phyloP scores from a whole-genome alignment of 164 flowering plant species.

The Magnolia changhungtana region DNA sequence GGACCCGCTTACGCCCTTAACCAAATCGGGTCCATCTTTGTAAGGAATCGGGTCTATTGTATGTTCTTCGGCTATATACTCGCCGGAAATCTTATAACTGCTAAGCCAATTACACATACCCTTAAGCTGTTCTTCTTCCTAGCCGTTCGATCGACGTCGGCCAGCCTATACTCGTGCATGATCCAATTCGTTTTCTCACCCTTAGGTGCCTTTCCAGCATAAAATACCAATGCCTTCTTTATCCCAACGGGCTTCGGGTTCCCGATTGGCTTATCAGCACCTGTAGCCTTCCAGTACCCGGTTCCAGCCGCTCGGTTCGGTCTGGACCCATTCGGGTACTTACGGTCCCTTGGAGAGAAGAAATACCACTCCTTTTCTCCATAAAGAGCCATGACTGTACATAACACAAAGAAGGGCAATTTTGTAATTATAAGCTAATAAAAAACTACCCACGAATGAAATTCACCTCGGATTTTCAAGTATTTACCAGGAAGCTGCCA shows the following conservation, averaged over 20 bases:
- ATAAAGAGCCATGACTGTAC: slow-evolving; percentile 18
- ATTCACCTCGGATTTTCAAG: not conserved
- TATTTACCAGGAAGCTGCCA: slow-evolving; percentile 23
- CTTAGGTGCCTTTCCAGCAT: slow-evolving; percentile 23
- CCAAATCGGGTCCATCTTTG: too few species aligned
- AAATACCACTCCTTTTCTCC: slow-evolving; percentile 26
- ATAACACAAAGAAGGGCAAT: not conserved
- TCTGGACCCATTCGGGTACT: slow-evolving; percentile 26
- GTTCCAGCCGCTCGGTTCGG: slow-evolving; percentile 23
- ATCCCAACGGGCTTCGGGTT: slow-evolving; percentile 16
- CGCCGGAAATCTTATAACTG: not conserved
- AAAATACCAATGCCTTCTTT: slow-evolving; percentile 28
- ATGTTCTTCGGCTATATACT: too few species aligned
- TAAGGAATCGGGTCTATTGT: too few species aligned
- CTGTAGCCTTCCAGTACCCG: slow-evolving; percentile 36
- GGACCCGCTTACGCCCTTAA: too few species aligned
- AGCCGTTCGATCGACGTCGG: slow-evolving; percentile 19
- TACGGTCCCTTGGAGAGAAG: slow-evolving; percentile 23
- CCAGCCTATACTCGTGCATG: slow-evolving; percentile 26
- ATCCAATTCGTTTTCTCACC: slow-evolving; percentile 26
- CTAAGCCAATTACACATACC: slow-evolving; percentile 4
- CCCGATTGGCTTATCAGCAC: slow-evolving; percentile 27
- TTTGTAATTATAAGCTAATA: not conserved
- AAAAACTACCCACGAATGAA: not conserved
- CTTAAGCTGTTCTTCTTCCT: slow-evolving; percentile 18